phyloP scores from a whole-genome alignment of 208 protist species.

The Leishmania major region DNA sequence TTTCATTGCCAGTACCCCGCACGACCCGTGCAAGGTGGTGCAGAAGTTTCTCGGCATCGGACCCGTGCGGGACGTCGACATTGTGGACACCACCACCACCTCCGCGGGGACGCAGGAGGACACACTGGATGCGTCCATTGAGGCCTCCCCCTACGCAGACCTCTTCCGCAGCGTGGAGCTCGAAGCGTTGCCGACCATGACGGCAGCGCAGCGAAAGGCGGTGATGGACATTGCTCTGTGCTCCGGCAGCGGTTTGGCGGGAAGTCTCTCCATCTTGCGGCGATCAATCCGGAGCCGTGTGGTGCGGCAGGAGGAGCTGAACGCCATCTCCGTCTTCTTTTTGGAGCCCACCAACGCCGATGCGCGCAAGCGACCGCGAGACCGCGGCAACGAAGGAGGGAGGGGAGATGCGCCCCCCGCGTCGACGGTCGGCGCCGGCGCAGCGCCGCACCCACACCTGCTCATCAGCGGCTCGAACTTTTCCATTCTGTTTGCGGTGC shows the following conservation, averaged over 20 bases:
- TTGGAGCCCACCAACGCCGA: conserved; percentile 24
- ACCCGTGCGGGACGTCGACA: conserved; percentile 51
- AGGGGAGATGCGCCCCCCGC: not conserved
- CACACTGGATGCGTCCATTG: conserved; percentile 42
- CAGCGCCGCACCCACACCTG: conserved; percentile 38
- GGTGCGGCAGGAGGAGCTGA: conserved; percentile 61
- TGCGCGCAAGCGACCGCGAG: conserved; percentile 32
- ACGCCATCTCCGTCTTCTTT: conserved; percentile 82
- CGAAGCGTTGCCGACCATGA: conserved; percentile 49
- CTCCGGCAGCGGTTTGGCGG: conserved; percentile 48
- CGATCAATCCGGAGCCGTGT: conserved; percentile 69
- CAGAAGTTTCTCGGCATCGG: conserved; percentile 58
- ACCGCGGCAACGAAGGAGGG: conserved; percentile 14
- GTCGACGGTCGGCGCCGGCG: not conserved
- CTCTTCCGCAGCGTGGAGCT: conserved; percentile 63
- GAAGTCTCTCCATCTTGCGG: conserved; percentile 65
- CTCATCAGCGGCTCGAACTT: conserved; percentile 74
- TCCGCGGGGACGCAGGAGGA: not conserved
- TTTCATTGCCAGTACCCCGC: conserved; percentile 36
- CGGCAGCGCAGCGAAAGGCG: conserved; percentile 31
- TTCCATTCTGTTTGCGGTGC: conserved; percentile 76
- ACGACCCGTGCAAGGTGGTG: conserved; percentile 37
- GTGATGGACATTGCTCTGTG: conserved; percentile 76
- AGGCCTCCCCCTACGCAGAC: conserved; percentile 72
- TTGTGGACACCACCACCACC: conserved; percentile 50